A percentile compares a stretch with the other conserved stretches of the same genome.
Evolutionary conservation across 352 stramenopile species (phyloP).

Genomic region (Globisporangium nodosum): DNA sequence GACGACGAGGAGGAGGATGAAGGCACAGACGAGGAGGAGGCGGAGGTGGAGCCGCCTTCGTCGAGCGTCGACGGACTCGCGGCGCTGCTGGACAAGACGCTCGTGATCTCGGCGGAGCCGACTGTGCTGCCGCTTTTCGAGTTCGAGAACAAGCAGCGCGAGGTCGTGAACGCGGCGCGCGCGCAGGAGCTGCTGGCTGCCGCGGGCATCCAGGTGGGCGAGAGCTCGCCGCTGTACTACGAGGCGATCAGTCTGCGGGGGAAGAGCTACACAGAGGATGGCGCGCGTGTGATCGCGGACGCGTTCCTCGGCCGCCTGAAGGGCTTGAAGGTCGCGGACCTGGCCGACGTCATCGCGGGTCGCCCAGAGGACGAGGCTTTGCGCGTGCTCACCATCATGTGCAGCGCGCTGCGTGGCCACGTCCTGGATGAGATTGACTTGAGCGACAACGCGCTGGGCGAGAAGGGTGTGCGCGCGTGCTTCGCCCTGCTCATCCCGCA

Average conservation of each 20-base stretch:
- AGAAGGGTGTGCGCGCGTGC: slow-evolving; percentile 74
- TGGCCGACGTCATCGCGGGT: slow-evolving; percentile 91
- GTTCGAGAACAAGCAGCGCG: slow-evolving; percentile 52
- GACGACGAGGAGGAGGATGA: slow-evolving; percentile 42
- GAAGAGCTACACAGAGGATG: slow-evolving; percentile 75
- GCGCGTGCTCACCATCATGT: slow-evolving; percentile 80
- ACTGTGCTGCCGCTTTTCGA: slow-evolving; percentile 28
- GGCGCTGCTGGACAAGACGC: slow-evolving; percentile 35
- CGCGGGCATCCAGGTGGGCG: slow-evolving; percentile 31
- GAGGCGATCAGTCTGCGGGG: slow-evolving; percentile 55
- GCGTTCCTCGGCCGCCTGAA: slow-evolving; percentile 43
- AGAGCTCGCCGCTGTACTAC: slow-evolving; percentile 37
- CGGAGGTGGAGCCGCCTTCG: slow-evolving; percentile 25
- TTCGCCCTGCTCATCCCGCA: slow-evolving; percentile 70
- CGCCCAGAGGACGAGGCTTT: slow-evolving; percentile 88
- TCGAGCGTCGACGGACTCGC: slow-evolving; percentile 40
- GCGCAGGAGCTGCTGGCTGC: slow-evolving; percentile 39
- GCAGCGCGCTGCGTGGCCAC: slow-evolving; percentile 61
- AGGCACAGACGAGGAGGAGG: slow-evolving; percentile 24
- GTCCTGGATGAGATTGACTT: slow-evolving; percentile 84
- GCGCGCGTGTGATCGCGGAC: slow-evolving; percentile 48
- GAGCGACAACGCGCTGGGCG: slow-evolving; percentile 72
- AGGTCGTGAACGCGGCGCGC: slow-evolving; percentile 63
- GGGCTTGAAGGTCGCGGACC: slow-evolving; percentile 62
- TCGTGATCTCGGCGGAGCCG: slow-evolving; percentile 25